A percentile compares a stretch with the other conserved stretches of the same genome.
These are phyloP conservation scores for Bryoglossum gracile DNA, from an alignment of 495 filamentous ascomycete genomes.

Conservation along the genomic window DNA sequence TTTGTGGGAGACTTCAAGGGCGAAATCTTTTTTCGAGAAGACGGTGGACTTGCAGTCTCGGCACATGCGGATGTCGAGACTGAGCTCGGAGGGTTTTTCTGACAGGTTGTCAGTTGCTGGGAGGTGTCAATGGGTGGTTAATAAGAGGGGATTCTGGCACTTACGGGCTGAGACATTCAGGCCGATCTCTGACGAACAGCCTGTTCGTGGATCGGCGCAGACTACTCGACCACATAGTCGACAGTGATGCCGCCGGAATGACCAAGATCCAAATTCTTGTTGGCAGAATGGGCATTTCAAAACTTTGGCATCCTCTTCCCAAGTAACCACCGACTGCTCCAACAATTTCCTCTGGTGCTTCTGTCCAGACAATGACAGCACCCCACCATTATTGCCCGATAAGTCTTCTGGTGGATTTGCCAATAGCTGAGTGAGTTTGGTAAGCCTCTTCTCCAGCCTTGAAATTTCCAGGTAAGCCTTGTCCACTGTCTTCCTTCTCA, in stretches of 20 bases:
- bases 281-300: conserved; percentile 83
- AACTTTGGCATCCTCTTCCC: conserved; percentile 87
- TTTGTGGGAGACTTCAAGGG: conserved; percentile 55
- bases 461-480: conserved; percentile 78
- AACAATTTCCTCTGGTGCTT: conserved; percentile 64
- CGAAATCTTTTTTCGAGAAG: conserved; percentile 80
- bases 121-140: conserved; percentile 22
- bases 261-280: conserved; percentile 85
- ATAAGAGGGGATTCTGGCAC: conserved; percentile 24
- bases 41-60: conserved; percentile 78
- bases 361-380: conserved; percentile 33
- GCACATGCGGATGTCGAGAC: conserved; percentile 83
- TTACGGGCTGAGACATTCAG: conserved; percentile 67
- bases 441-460: conserved; percentile 82
- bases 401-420: conserved; percentile 54
- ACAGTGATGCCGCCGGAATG: conserved; percentile 89
- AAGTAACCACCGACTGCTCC: conserved; percentile 87
- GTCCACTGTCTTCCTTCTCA: conserved; percentile 72
- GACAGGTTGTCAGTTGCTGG: conserved; percentile 40
- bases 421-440: conserved; percentile 79
- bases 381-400: conserved; percentile 22
- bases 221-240: conserved; percentile 88
- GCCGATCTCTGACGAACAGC: conserved; percentile 76
- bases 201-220: conserved; percentile 76
- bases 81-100: conserved; percentile 59